Evolutionary conservation across 176 grass and related monocot genomes (phyloP).

Genomic region (Aegilops longissima): DNA sequence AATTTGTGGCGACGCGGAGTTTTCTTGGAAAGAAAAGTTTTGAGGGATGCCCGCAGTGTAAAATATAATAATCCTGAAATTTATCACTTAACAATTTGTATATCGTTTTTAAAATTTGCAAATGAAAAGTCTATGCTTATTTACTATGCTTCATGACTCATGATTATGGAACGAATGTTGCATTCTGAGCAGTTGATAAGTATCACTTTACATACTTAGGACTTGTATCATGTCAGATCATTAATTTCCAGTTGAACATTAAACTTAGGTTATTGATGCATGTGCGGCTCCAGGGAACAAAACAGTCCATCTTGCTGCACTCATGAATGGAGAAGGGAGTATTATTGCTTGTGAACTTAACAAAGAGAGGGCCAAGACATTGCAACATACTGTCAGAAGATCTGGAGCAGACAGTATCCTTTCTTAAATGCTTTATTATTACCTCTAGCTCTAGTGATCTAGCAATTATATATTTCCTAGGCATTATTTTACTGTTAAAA

Average conservation of each 20-base stretch:
- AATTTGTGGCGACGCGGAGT: not conserved
- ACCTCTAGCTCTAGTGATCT: not conserved
- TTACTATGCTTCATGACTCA: not conserved
- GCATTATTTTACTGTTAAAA: not conserved
- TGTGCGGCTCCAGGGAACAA: constrained; percentile 99
- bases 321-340: constrained; percentile 87
- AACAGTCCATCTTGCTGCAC: constrained; percentile 81
- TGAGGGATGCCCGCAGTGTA: not conserved
- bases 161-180: not conserved
- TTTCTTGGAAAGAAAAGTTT: not conserved
- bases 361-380: constrained; percentile 69
- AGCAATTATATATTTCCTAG: not conserved
- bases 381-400: constrained; percentile 74
- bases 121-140: not conserved
- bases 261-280: constrained; percentile 97
- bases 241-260: constrained; percentile 39
- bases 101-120: not conserved
- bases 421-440: constrained; percentile 35
- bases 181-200: not conserved
- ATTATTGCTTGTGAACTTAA: constrained; percentile 88
- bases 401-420: constrained; percentile 96
- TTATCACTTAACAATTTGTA: not conserved
- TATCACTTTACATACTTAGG: not conserved
- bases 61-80: not conserved
- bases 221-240: constrained; percentile 4